Base-by-base conservation (phyloP, 768 basidiomycete genomes). In the Trametes cubensis region DNA sequence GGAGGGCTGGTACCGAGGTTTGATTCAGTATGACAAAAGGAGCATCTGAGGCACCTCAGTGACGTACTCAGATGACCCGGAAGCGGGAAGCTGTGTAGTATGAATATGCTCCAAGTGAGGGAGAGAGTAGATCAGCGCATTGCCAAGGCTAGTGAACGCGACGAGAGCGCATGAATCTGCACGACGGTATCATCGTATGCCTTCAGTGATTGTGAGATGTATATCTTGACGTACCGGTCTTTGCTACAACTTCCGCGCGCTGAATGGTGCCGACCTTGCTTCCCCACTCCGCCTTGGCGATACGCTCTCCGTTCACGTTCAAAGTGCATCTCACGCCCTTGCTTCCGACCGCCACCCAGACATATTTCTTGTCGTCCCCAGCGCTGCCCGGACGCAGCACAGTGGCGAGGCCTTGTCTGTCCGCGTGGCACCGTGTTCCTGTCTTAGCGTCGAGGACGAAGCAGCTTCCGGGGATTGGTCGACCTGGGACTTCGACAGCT, bases 231-330 rank as follows among this genome's bases (percentile, higher is more conserved):
- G 60, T 68, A 89, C 91, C 85, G 66, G 84, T 79, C 66, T 81
- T 83, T 56, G 84, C 83, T 4, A 93, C 77, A 17, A 89, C 77
- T 49, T 86, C 81, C 7, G 78, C 79, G 42, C 75, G 72, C 26
- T 81, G 75, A 13, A 87, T 81, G 7, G 72, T 72, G 10, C 86
- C 87, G 15, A 71, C 68, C 67, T 84, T 85, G 45, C 68, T 71
- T 20, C 77, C 76, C 85, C 90, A 87, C 20, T 93, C 89, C 1
- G 78, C 81, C 71, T 84, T 90, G 4, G 81, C 84, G 20, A 92
- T 72, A 47, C 83, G 79, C 15, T 90, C 84, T 3, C 91, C 91
- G 48, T 78, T 84, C 40, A 92, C 77, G 67, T 88, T 82, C 4
- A 81, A 73, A 48, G 79, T 77, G 53, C 78, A 80, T 62, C 85